Conservation (phyloP, 805 yeast species). For the Yamadazyma takamatsuzukensis region DNA sequence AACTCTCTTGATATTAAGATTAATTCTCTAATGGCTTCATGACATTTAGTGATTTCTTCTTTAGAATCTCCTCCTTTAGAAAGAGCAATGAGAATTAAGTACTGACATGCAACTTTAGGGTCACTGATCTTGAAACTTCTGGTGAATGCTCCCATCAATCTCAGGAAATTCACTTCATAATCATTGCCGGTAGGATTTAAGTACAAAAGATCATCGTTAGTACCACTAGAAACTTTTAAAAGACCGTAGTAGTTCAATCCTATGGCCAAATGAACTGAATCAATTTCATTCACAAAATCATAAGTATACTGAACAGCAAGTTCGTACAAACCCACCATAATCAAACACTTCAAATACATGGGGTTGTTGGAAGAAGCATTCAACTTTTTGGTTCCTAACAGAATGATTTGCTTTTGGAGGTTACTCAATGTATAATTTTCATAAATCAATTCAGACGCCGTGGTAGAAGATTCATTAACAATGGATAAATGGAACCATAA, state of each 20-base stretch:
- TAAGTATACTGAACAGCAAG: constrained; percentile 66
- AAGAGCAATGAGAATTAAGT: constrained; percentile 67
- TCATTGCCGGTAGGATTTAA: constrained; percentile 28
- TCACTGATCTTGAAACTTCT: constrained; percentile 79
- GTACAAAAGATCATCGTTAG: constrained; percentile 32
- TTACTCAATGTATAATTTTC: constrained; percentile 73
- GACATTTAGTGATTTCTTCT: constrained; percentile 55
- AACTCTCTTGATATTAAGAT: constrained; percentile 86
- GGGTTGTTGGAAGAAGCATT: constrained; percentile 61
- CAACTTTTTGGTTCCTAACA: constrained; percentile 72
- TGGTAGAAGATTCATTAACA: constrained; percentile 48
- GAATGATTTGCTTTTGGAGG: constrained; percentile 66
- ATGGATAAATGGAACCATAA: constrained; percentile 87
- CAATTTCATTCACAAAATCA: constrained; percentile 63
- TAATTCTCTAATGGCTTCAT: constrained; percentile 78
- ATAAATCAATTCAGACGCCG: constrained; percentile 51
- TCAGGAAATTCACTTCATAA: constrained; percentile 48
- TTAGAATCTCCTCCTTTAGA: constrained; percentile 30
- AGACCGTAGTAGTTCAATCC: constrained; percentile 73
- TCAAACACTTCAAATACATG: constrained; percentile 67
- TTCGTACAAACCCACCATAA: constrained; percentile 78
- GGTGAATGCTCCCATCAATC: constrained; percentile 75
- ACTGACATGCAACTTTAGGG: constrained; percentile 91
- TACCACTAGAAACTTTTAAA: constrained; percentile 44
- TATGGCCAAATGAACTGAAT: constrained; percentile 86